Evolutionary conservation across 495 filamentous ascomycete genomes (phyloP), one percentile per base, ranked within the genome.

Genomic region (Tuber microsphaerosporum): DNA sequence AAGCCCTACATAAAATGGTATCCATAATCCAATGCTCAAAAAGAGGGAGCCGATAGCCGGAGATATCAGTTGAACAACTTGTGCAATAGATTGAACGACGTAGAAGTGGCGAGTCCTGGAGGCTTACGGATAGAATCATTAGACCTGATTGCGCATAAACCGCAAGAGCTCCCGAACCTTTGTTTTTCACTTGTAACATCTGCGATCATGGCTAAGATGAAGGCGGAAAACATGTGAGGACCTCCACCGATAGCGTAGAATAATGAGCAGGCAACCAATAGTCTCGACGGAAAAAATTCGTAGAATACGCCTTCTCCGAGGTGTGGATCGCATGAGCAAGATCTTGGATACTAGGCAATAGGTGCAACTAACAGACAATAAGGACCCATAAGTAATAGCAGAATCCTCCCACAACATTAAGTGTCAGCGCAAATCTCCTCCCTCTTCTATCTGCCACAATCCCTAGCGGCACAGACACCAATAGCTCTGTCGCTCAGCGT

Each of bases 1-100:
- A 73, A 42, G 69, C 70, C 39, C 71, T 75, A 65, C 74, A 65
- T 45, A 74, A 75, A 65, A 74, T 14, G 17, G 51, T 56, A 42
- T 22, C 14, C 71, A 75, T 19, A 44, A 61, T 46, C 71, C 37
- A 41, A 65, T 68, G 17, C 39, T 26, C 26, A 74, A 69, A 19
- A 75, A 16, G 10, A 45, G 46, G 34, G 71, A 41, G n/a, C 45
- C 74, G 17, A 37, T 74, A 44, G 37, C 39, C 37, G 61, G 43
- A 43, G 20, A 72, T 37, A 39, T 22, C 42, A 65, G 61, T 17
- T 39, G 46, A 39, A 48, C 22, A 22, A 45, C 46, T 37, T 74
- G 46, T 26, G 26, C 41, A 46, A 70, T 34, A 69, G 65, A 42
- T 44, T 74, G 73, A 39, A 44, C 26, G 26, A 42, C 14, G 26